phyloP scores from a whole-genome alignment of 179 eudicot species.

The Beta macrorhiza region DNA sequence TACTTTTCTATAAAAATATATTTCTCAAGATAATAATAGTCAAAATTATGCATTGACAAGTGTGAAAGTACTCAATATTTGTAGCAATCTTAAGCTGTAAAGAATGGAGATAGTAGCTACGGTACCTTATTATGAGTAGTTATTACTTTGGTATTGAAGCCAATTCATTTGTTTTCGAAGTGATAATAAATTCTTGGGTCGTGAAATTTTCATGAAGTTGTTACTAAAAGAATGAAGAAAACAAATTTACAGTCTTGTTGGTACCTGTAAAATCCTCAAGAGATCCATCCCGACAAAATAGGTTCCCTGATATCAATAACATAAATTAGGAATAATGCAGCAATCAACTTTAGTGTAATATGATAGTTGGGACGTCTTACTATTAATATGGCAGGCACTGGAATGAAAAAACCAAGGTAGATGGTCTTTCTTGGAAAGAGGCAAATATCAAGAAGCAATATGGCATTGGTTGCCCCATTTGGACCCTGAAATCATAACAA shows the following conservation, averaged over 20 bases:
- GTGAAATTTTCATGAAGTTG: background rate
- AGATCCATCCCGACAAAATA: constrained; percentile 61
- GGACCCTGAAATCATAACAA: constrained; percentile 54
- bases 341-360: background rate
- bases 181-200: background rate
- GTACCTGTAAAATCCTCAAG: constrained; percentile 63
- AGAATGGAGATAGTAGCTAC: too few relatives aligned
- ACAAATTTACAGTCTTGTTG: background rate
- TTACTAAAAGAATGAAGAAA: background rate
- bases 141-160: background rate
- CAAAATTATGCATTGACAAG: too few relatives aligned
- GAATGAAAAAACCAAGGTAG: constrained; percentile 53
- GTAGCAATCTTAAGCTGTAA: too few relatives aligned
- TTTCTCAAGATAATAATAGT: too few relatives aligned
- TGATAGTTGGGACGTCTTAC: constrained; percentile 32
- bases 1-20: too few relatives aligned
- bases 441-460: constrained; percentile 70
- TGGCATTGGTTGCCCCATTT: constrained; percentile 80
- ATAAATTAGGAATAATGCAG: constrained; percentile 14
- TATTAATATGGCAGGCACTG: constrained; percentile 78
- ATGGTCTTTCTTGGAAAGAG: constrained; percentile 58
- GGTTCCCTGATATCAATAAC: constrained; percentile 49
- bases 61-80: too few relatives aligned
- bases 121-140: too few relatives aligned
- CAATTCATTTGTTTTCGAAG: background rate